Percentiles rank a stretch among this genome's conserved stretches.
These are phyloP conservation scores for Blastobotrys malaysiensis DNA, from an alignment of 1,139 yeast genomes.

Conservation along the genomic window DNA sequence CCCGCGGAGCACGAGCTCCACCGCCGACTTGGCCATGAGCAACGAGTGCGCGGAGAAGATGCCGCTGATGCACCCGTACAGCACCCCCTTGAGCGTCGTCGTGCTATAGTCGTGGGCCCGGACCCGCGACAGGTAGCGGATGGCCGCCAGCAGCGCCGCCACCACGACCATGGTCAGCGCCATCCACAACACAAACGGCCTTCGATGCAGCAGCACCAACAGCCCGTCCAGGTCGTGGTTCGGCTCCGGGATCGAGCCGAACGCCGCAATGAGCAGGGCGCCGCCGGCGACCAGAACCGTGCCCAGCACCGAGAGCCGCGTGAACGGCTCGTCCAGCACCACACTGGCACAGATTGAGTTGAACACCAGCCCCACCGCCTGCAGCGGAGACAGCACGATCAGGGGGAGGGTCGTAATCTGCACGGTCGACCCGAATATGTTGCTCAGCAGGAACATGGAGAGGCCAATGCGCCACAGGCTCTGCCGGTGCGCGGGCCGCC, in stretches of 20 bases:
- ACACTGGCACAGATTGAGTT: constrained; percentile 71
- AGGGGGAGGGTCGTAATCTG: constrained; percentile 82
- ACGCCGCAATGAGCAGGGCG: constrained; percentile 74
- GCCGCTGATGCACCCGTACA: constrained; percentile 70
- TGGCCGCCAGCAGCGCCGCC: constrained; percentile 27
- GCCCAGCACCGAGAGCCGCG: constrained; percentile 53
- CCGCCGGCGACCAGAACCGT: constrained; percentile 67
- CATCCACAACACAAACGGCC: constrained; percentile 46
- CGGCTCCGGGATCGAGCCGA: constrained; percentile 56
- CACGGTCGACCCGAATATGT: constrained; percentile 73
- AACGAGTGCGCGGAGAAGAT: constrained; percentile 81
- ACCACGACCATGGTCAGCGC: constrained; percentile 31
- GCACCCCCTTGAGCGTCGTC: constrained; percentile 40
- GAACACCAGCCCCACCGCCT: constrained; percentile 85
- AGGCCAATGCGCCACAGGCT: constrained; percentile 77
- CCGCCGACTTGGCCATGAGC: constrained; percentile 75
- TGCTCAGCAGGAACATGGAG: constrained; percentile 62
- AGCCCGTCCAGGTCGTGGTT: constrained; percentile 46
- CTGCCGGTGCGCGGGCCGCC: constrained; percentile 46
- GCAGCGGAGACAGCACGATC: constrained; percentile 74
- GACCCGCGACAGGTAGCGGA: constrained; percentile 7
- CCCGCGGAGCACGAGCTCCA: constrained; percentile 51
- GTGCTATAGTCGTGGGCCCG: constrained; percentile 1
- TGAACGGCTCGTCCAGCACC: constrained; percentile 63
- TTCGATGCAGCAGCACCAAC: constrained; percentile 37